phyloP scores from a whole-genome alignment of 306 rosid species.

The Quercus parvula region DNA sequence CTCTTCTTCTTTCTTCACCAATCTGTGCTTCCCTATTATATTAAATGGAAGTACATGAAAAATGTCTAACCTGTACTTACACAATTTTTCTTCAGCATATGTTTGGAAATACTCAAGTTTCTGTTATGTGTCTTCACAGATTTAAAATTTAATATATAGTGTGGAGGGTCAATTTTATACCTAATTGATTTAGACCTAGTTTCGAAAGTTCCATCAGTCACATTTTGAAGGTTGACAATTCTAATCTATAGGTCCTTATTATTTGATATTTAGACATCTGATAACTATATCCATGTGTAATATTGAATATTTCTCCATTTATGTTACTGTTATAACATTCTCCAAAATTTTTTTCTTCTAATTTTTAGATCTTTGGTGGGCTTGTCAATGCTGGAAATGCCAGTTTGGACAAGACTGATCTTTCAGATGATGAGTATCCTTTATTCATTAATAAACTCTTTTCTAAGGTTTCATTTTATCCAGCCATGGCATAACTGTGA shows the following conservation, averaged over 20 bases:
- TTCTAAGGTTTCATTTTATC: conserved; percentile 14
- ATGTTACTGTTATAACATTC: conserved; percentile 1
- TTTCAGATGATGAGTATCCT: conserved; percentile 87
- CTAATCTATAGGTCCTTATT: no score
- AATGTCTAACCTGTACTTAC: neutral
- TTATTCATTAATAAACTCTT: conserved; percentile 18
- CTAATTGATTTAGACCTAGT: neutral
- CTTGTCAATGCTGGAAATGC: conserved; percentile 84
- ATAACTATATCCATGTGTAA: neutral
- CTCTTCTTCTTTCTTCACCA: neutral
- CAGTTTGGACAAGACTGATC: conserved; percentile 59
- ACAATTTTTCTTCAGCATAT: neutral
- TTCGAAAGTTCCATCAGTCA: neutral
- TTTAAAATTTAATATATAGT: neutral
- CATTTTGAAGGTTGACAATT: neutral
- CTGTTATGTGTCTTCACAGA: neutral
- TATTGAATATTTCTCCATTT: conserved; percentile 1
- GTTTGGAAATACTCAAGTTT: neutral
- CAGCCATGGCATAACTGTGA: neutral
- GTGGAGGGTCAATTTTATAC: neutral
- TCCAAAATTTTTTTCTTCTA: conserved; percentile 1
- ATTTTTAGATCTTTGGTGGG: conserved; percentile 79
- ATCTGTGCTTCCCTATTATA: neutral
- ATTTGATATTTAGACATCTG: neutral
- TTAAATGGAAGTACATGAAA: neutral